A percentile compares a stretch with the other conserved stretches of the same genome.
Conservation (phyloP, 306 rosid species). For the Canavalia ensiformis region DNA sequence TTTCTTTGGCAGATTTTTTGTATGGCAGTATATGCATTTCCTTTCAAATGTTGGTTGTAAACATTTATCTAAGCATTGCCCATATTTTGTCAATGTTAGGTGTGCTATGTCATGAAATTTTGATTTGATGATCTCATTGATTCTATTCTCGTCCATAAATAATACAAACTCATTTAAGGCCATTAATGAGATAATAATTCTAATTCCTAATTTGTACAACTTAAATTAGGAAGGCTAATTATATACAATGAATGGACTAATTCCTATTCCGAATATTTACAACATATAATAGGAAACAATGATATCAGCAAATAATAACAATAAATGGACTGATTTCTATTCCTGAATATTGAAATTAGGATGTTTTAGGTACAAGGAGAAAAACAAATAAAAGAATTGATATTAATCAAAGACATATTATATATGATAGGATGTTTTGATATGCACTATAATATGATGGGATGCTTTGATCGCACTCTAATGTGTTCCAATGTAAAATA, state of each 20-base stretch:
- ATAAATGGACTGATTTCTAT: too few relatives aligned
- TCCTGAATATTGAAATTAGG: too few relatives aligned
- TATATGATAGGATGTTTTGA: too few relatives aligned
- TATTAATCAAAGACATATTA: too few relatives aligned
- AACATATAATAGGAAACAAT: neutral
- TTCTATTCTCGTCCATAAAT: too few relatives aligned
- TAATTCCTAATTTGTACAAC: neutral
- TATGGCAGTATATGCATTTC: neutral
- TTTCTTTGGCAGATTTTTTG: neutral
- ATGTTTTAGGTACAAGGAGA: too few relatives aligned
- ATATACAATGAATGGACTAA: neutral
- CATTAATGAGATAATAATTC: neutral
- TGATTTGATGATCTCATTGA: neutral
- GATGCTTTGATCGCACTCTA: too few relatives aligned
- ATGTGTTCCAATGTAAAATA: too few relatives aligned
- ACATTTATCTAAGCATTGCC: neutral
- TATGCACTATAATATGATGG: too few relatives aligned
- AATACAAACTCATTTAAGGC: too few relatives aligned
- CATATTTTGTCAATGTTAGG: conserved; percentile 35
- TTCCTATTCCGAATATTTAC: neutral
- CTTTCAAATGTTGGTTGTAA: neutral
- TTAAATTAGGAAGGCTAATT: neutral
- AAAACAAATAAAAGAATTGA: too few relatives aligned
- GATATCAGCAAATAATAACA: too few relatives aligned
- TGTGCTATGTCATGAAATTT: conserved; percentile 10